These are phyloP conservation scores for Parasitella parasitica DNA, from an alignment of 371 early-diverging fungal genomes.

Conservation along the genomic window DNA sequence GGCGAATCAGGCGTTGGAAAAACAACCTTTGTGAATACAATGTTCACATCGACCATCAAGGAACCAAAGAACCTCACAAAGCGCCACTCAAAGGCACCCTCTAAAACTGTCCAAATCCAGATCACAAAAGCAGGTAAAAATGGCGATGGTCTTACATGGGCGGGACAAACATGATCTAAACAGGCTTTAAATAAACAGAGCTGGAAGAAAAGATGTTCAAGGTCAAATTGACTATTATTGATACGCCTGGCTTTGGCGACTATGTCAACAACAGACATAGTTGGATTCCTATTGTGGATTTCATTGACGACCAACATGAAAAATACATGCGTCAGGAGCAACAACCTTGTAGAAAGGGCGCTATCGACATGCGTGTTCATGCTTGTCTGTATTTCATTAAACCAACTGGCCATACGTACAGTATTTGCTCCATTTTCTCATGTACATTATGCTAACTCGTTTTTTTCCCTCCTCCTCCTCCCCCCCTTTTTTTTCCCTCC, in stretches of 20 bases:
- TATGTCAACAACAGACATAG: constrained; percentile 75
- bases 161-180: background rate
- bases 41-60: constrained; percentile 82
- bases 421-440: background rate
- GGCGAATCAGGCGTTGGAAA: constrained; percentile 75
- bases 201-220: constrained; percentile 96
- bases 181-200: constrained; percentile 48
- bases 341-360: constrained; percentile 54
- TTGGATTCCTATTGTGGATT: constrained; percentile 74
- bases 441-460: background rate
- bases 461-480: too few species aligned
- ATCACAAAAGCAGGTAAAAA: constrained; percentile 71
- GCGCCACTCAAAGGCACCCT: constrained; percentile 76
- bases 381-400: constrained; percentile 95
- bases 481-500: background rate
- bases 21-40: constrained; percentile 87
- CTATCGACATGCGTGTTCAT: constrained; percentile 79
- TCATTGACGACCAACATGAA: constrained; percentile 96
- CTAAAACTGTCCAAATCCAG: constrained; percentile 92
- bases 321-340: constrained; percentile 81
- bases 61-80: constrained; percentile 85
- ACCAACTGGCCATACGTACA: constrained; percentile 85
- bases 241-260: constrained; percentile 93
- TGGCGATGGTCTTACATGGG: background rate
- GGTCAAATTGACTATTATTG: constrained; percentile 89